phyloP scores from a whole-genome alignment of 306 rosid species.

The Senna siamea region DNA sequence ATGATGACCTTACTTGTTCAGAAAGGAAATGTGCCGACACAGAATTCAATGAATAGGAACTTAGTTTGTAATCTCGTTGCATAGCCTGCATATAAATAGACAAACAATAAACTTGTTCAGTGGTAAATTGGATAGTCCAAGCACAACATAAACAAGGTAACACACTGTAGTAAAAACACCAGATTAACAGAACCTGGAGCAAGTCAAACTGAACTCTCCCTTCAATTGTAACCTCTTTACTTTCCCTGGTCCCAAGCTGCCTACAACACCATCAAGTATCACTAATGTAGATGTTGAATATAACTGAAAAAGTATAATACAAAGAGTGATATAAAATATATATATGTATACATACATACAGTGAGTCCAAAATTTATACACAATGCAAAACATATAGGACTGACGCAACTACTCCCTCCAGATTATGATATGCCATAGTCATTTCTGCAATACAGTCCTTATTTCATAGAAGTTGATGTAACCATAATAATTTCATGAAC shows the following conservation, averaged over 20 bases:
- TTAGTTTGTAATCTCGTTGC: constrained; percentile 93
- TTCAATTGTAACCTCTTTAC: constrained; percentile 90
- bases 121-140: constrained; percentile 23
- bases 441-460: constrained; percentile 21
- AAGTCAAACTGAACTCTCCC: constrained; percentile 99
- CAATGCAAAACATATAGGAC: neutral
- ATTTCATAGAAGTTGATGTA: constrained; percentile 18
- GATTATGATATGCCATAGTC: neutral
- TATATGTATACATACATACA: neutral
- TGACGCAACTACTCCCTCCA: neutral
- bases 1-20: constrained; percentile 72
- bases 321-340: neutral
- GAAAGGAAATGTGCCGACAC: constrained; percentile 97
- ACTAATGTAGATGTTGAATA: constrained; percentile 22
- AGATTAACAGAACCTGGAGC: constrained; percentile 73
- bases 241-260: constrained; percentile 94
- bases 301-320: constrained; percentile 11
- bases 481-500: neutral
- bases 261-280: constrained; percentile 53
- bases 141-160: constrained; percentile 17
- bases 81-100: constrained; percentile 58
- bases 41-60: constrained; percentile 95
- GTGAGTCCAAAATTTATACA: constrained; percentile 15
- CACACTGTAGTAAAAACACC: constrained; percentile 30
- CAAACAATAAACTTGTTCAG: constrained; percentile 35